phyloP scores from a whole-genome alignment of 345 rosid species.

The Geranium rotundifolium region DNA sequence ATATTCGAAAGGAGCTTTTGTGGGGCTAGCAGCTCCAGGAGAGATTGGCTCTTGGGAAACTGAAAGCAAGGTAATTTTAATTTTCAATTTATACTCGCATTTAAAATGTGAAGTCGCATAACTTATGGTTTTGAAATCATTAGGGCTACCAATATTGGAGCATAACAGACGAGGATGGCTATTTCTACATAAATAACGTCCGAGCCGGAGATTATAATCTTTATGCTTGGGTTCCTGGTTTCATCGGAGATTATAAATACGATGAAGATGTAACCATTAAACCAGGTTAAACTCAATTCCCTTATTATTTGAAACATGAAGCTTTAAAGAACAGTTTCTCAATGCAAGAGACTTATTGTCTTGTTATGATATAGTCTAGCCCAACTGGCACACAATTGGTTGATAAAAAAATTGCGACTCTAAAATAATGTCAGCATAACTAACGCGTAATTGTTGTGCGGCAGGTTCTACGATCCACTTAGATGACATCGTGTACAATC shows the following conservation, averaged over 20 bases:
- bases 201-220: constrained; percentile 49
- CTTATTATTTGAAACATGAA: too few relatives aligned
- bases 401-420: too few relatives aligned
- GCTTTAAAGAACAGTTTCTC: too few relatives aligned
- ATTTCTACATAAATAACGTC: constrained; percentile 36
- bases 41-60: constrained; percentile 61
- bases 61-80: constrained; percentile 38
- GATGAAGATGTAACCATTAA: constrained; percentile 31
- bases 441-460: too few relatives aligned
- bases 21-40: constrained; percentile 56
- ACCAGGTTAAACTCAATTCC: constrained; percentile 26
- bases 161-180: constrained; percentile 47
- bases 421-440: too few relatives aligned
- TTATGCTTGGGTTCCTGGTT: constrained; percentile 78
- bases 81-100: neutral
- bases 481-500: constrained; percentile 34
- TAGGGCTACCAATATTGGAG: constrained; percentile 89
- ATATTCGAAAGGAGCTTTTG: constrained; percentile 37
- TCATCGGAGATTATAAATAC: constrained; percentile 60
- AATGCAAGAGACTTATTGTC: too few relatives aligned
- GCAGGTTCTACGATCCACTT: constrained; percentile 30
- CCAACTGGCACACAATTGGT: too few relatives aligned
- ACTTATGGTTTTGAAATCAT: neutral
- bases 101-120: neutral
- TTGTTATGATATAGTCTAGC: too few relatives aligned